Conservation (phyloP, 2,329 filamentous ascomycete genomes). For the Alternaria burnsii region DNA sequence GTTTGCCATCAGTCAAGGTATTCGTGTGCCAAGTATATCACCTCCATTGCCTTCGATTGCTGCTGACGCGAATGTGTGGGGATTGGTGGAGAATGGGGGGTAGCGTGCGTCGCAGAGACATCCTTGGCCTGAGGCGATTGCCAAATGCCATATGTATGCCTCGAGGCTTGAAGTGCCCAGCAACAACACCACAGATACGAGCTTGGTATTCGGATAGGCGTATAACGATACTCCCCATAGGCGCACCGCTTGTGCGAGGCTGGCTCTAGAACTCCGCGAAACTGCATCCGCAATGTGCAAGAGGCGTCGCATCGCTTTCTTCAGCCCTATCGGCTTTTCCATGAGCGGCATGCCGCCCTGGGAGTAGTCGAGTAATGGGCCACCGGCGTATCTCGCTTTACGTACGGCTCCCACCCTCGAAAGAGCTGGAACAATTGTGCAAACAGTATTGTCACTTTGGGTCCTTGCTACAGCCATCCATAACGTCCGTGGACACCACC, state of each 20-base stretch:
- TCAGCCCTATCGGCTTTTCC: conserved; percentile 14
- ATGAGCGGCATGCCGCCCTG: conserved; percentile 7
- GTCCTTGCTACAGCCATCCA: neutral
- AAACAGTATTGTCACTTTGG: neutral
- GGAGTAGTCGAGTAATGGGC: conserved; percentile 4
- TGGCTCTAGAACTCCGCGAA: conserved; percentile 1
- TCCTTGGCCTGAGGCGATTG: conserved; percentile 14
- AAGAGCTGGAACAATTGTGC: conserved; percentile 1
- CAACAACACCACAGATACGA: conserved; percentile 9
- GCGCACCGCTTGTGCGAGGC: conserved; percentile 3
- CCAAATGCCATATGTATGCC: conserved; percentile 6
- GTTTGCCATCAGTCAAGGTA: conserved; percentile 18
- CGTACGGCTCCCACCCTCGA: neutral
- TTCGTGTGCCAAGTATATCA: conserved; percentile 28
- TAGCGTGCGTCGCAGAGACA: conserved; percentile 8
- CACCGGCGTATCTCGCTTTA: conserved; percentile 3
- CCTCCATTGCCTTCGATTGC: conserved; percentile 18
- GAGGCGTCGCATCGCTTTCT: conserved; percentile 7
- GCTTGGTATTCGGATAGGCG: conserved; percentile 9
- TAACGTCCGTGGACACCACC: conserved; percentile 1
- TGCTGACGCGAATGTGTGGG: conserved; percentile 34
- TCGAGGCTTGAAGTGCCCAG: conserved; percentile 12
- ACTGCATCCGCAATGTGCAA: neutral
- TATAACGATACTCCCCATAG: conserved; percentile 1
- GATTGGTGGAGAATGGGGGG: conserved; percentile 44